A percentile compares a stretch with the other conserved stretches of the same genome.
Evolutionary conservation across 805 yeast genomes (phyloP).

Genomic region (Wickerhamiella kazuoi): DNA sequence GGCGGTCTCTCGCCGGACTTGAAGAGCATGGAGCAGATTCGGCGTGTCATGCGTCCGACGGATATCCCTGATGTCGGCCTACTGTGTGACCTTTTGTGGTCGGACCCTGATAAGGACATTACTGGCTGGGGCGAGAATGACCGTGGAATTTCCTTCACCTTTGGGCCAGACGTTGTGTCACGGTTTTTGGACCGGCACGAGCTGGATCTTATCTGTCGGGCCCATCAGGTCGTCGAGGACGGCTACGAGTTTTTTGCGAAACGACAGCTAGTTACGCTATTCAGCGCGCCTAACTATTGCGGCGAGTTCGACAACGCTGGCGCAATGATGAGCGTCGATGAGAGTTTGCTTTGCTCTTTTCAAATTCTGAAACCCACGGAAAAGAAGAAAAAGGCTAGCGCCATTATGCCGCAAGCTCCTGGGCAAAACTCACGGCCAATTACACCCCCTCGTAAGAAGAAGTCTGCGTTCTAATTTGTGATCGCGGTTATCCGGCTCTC

Average conservation of each 20-base stretch:
- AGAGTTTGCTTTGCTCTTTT: constrained; percentile 84
- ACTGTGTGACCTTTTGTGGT: constrained; percentile 91
- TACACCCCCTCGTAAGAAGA: constrained; percentile 40
- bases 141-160: constrained; percentile 97
- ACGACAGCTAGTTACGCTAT: constrained; percentile 87
- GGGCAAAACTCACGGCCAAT: constrained; percentile 31
- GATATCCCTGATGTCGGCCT: constrained; percentile 97
- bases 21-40: constrained; percentile 95
- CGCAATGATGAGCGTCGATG: constrained; percentile 99
- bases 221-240: constrained; percentile 98
- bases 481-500: no score
- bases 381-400: constrained; percentile 60
- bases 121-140: constrained; percentile 99
- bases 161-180: constrained; percentile 98
- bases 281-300: constrained; percentile 95
- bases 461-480: constrained; percentile 2
- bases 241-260: constrained; percentile 95
- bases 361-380: constrained; percentile 92
- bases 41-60: constrained; percentile 98
- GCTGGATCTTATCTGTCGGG: constrained; percentile 94
- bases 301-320: constrained; percentile 99
- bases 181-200: constrained; percentile 93
- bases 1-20: constrained; percentile 96
- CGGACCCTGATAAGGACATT: constrained; percentile 96
- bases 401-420: constrained; percentile 13